Evolutionary conservation across 768 basidiomycete species (phyloP), one percentile per base, ranked within the genome.

Genomic region (Suillus alpinus): DNA sequence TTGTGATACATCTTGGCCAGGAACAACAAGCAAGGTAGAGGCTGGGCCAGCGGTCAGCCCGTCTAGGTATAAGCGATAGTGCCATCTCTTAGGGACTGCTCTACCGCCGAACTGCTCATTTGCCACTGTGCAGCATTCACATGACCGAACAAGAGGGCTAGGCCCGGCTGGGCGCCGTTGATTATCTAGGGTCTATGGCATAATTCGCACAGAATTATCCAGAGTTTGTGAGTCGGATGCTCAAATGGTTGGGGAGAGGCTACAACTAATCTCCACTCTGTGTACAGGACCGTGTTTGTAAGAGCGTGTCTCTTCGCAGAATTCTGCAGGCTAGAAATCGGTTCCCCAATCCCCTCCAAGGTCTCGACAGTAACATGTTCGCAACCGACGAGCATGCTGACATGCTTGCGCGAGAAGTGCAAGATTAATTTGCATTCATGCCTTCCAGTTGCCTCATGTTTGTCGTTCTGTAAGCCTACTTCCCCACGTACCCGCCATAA

Each of bases 371-470:
- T 51, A 10, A 31, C 50, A 36, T 53, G 34, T 37, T 37, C 34
- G 34, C 36, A 36, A 23, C 32, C 34, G 34, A 31, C 9, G 9
- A 50, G 18, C 4, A 50, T 50, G 49, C 49, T 32, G 49, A 18
- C 49, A 50, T 32, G 31, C 18, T 50, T 26, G 20, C 23, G 14
- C 34, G 14, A 53, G 20, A 37, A 37, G 20, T 37, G 16, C 52
- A 12, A 39, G 2, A 26, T 55, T 55, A 55, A 40, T 55, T 55
- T 55, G 14, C 36, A 37, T 14, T 55, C 20, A 36, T 53, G 52
- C 52, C 53, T 55, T 34, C 53, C 37, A 39, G 23, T 55, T 55
- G 10, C 53, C 53, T 55, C 53, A 12, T 55, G 36, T 53, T 53
- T 36, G 7, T 36, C 23, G 53, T 55, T 39, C 53, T 55, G 16